Evolutionary conservation across 169 alveolate genomes (phyloP).

Genomic region (Plasmodium berghei): DNA sequence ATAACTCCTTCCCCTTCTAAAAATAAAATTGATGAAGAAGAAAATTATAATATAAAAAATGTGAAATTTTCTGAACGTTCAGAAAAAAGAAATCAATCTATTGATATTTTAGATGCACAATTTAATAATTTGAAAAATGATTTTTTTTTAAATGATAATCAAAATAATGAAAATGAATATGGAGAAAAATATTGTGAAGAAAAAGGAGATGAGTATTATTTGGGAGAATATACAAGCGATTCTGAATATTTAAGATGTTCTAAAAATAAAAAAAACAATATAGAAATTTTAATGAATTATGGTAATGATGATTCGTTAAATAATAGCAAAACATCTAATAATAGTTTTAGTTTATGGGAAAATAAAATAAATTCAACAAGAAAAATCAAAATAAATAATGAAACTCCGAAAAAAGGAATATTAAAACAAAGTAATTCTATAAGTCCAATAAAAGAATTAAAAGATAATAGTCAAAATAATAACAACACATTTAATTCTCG

Average conservation of each 20-base stretch:
- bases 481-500: slow-evolving; percentile 8
- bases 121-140: slow-evolving; percentile 6
- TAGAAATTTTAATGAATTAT: slow-evolving; percentile 6
- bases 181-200: neutral
- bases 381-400: slow-evolving; percentile 32
- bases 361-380: slow-evolving; percentile 40
- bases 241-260: slow-evolving; percentile 38
- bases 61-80: neutral
- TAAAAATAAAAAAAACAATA: slow-evolving; percentile 9
- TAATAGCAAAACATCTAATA: slow-evolving; percentile 35
- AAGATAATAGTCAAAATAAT: neutral
- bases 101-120: slow-evolving; percentile 37
- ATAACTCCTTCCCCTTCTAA: slow-evolving; percentile 73
- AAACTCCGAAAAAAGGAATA: slow-evolving; percentile 70
- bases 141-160: neutral
- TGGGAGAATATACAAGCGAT: slow-evolving; percentile 47
- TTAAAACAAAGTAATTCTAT: slow-evolving; percentile 39
- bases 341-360: slow-evolving; percentile 30
- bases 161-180: too few species aligned
- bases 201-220: neutral
- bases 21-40: neutral
- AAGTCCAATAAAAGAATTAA: slow-evolving; percentile 49
- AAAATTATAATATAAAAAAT: neutral
- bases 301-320: slow-evolving; percentile 66
- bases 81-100: slow-evolving; percentile 8